Percentiles rank a stretch among this genome's conserved stretches.
phyloP scores from a whole-genome alignment of 176 grass and related monocot genomes.

The Triticum dicoccoides region DNA sequence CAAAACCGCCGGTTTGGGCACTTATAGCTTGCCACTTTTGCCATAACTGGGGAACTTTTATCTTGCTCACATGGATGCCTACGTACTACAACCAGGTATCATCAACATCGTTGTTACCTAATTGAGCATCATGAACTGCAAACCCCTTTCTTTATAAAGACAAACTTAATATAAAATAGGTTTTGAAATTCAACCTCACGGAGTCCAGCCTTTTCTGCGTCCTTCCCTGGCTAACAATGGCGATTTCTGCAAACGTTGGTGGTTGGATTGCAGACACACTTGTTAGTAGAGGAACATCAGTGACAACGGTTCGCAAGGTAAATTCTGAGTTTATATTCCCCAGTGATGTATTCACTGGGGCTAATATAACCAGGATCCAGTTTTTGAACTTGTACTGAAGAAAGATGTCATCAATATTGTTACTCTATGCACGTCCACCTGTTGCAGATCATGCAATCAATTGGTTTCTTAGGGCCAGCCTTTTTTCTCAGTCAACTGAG shows the following conservation, averaged over 20 bases:
- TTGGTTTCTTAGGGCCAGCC: constrained; percentile 94
- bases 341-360: background rate
- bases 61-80: constrained; percentile 99
- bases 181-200: constrained; percentile 95
- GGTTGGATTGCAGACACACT: constrained; percentile 99
- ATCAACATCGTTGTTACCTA: constrained; percentile 2
- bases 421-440: constrained; percentile 3
- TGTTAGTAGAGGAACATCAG: constrained; percentile 88
- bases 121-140: background rate
- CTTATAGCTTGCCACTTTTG: constrained; percentile 94
- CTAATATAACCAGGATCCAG: background rate
- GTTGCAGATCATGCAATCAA: constrained; percentile 95
- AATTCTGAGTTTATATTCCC: background rate
- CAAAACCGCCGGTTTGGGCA: constrained; percentile 93
- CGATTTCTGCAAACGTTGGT: constrained; percentile 91
- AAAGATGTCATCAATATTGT: constrained; percentile 6
- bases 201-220: constrained; percentile 88
- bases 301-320: constrained; percentile 93
- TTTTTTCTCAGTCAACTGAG: constrained; percentile 98
- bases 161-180: constrained; percentile 51
- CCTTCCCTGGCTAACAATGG: constrained; percentile 95
- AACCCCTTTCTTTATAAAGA: background rate
- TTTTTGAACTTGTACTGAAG: background rate
- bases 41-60: constrained; percentile 98
- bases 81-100: constrained; percentile 96